Evolutionary conservation across 305 asterid genomes (phyloP).

Genomic region (Solanum hybrid): DNA sequence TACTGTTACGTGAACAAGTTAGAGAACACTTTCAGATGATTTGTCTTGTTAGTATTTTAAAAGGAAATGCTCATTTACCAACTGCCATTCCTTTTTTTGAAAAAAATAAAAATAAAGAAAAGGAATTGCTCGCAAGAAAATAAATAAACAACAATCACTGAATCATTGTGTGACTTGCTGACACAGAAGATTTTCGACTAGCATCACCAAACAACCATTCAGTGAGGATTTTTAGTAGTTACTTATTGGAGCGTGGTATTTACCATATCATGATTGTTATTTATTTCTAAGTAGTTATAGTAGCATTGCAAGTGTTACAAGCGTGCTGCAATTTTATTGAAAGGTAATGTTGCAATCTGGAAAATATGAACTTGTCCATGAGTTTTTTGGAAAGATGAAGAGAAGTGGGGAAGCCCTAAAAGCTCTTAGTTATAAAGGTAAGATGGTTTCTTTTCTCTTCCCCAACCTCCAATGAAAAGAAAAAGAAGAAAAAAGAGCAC

Average conservation of each 20-base stretch:
- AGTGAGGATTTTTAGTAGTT: not conserved
- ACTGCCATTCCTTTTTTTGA: not conserved
- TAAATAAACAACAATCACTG: not conserved
- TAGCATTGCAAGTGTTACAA: conserved; percentile 9
- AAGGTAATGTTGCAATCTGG: conserved; percentile 91
- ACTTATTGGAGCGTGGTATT: not conserved
- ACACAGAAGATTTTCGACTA: not conserved
- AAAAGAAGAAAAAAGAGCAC: not conserved
- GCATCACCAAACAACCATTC: not conserved
- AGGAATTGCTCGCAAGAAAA: not conserved
- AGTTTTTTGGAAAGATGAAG: conserved; percentile 62
- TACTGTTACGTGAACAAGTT: not conserved
- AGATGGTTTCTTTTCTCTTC: not conserved
- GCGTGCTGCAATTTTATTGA: conserved; percentile 25
- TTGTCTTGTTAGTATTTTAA: not conserved
- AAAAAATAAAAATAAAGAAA: not conserved
- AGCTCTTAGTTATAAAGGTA: conserved; percentile 85
- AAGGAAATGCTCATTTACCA: not conserved
- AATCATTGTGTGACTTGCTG: not conserved
- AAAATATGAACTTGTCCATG: conserved; percentile 64
- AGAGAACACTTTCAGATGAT: not conserved
- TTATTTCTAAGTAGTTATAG: conserved; percentile 15
- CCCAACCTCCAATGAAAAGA: not conserved
- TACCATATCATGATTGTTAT: not conserved
- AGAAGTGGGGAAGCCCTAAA: conserved; percentile 73